These are phyloP conservation scores for Asterionellopsis glacialis DNA, from an alignment of 108 stramenopile genomes.

Conservation along the genomic window DNA sequence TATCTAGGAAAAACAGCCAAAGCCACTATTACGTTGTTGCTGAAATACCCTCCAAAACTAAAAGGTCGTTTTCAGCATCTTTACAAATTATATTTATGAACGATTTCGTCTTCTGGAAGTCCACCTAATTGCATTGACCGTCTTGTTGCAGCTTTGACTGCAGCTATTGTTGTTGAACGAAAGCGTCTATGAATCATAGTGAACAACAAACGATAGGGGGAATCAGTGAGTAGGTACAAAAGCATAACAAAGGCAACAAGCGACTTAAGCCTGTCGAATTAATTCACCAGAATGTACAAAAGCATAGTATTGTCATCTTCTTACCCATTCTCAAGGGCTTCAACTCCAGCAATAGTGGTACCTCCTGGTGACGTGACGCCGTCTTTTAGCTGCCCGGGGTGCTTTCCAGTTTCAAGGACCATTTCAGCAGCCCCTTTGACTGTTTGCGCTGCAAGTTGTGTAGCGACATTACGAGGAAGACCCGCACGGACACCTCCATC, in stretches of 20 bases:
- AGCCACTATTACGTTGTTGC: constrained; percentile 52
- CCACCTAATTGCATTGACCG: constrained; percentile 77
- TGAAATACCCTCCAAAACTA: neutral
- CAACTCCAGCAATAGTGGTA: constrained; percentile 92
- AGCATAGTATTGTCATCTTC: constrained; percentile 5
- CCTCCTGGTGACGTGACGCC: constrained; percentile 89
- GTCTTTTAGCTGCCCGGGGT: constrained; percentile 93
- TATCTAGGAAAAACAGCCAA: constrained; percentile 71
- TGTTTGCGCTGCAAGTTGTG: constrained; percentile 90
- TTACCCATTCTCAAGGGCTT: constrained; percentile 87
- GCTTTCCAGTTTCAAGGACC: constrained; percentile 85
- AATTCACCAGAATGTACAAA: neutral
- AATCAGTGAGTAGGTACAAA: neutral
- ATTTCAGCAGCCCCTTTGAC: constrained; percentile 96
- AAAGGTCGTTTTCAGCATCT: neutral
- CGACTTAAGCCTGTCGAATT: neutral
- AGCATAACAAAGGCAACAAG: constrained; percentile 1
- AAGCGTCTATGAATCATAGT: constrained; percentile 38
- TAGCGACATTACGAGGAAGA: constrained; percentile 78
- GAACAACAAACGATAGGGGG: neutral
- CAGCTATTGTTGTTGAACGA: constrained; percentile 62
- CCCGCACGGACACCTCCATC: constrained; percentile 95
- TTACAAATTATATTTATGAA: constrained; percentile 60
- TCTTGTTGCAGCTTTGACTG: constrained; percentile 72
- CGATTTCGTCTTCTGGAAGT: constrained; percentile 59